Percentiles rank a stretch among this genome's conserved stretches.
Evolutionary conservation across 2,329 filamentous ascomycete genomes (phyloP).

Genomic region (Penicillium sp.): DNA sequence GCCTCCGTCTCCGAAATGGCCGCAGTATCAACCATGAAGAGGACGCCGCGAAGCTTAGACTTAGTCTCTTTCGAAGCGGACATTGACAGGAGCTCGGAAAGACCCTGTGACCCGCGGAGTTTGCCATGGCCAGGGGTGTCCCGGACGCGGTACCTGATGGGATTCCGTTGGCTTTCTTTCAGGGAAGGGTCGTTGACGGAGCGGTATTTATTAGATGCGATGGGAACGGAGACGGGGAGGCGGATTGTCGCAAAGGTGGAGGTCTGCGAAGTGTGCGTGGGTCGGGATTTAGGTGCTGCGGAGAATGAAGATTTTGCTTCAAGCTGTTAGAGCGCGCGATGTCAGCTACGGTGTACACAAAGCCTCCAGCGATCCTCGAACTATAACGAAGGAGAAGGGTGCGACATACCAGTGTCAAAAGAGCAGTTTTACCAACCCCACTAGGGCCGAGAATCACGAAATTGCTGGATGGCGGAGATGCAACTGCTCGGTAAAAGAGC

Average conservation of each 20-base stretch:
- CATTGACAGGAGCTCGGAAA: slow-evolving; percentile 45
- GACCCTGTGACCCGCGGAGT: slow-evolving; percentile 68
- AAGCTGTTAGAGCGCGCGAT: slow-evolving; percentile 38
- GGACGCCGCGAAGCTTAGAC: slow-evolving; percentile 66
- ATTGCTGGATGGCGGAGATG: slow-evolving; percentile 69
- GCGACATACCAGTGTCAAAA: slow-evolving; percentile 72
- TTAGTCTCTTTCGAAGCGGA: slow-evolving; percentile 39
- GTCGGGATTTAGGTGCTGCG: slow-evolving; percentile 37
- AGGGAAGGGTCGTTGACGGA: slow-evolving; percentile 71
- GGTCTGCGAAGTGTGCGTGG: slow-evolving; percentile 68
- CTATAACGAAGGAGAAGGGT: not conserved
- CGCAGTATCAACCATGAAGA: slow-evolving; percentile 89
- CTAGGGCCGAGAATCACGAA: slow-evolving; percentile 81
- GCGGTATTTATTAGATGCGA: slow-evolving; percentile 67
- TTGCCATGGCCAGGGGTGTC: slow-evolving; percentile 98
- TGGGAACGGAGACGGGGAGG: slow-evolving; percentile 57
- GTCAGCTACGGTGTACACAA: slow-evolving; percentile 1
- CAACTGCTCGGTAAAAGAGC: slow-evolving; percentile 69
- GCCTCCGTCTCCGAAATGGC: slow-evolving; percentile 55
- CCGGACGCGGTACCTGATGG: slow-evolving; percentile 44
- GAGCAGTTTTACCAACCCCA: slow-evolving; percentile 83
- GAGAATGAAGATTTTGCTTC: slow-evolving; percentile 49
- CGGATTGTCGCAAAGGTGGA: slow-evolving; percentile 61
- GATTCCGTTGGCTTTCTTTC: slow-evolving; percentile 50
- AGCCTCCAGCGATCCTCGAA: not conserved